phyloP scores from a whole-genome alignment of 176 grass and related monocot genomes.

The Phoenix roebelenii region DNA sequence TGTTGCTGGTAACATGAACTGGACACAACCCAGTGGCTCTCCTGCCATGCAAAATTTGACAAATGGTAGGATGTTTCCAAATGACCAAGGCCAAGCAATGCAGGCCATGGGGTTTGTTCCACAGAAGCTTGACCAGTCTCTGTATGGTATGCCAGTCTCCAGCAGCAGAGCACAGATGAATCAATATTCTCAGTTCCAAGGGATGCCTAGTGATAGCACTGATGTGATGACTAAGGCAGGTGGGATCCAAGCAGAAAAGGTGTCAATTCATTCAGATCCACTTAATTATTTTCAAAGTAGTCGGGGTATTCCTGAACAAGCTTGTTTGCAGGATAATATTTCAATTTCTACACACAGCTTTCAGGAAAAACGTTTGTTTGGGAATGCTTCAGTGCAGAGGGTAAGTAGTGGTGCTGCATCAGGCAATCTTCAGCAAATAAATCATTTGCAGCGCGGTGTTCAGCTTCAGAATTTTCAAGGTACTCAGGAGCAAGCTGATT shows the following conservation, averaged over 20 bases:
- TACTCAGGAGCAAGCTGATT: constrained; percentile 17
- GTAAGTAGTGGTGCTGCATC: constrained; percentile 4
- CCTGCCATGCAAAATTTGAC: constrained; percentile 1
- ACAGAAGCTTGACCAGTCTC: constrained; percentile 1
- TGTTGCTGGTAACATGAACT: constrained; percentile 16
- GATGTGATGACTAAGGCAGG: constrained; percentile 2
- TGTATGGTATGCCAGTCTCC: constrained; percentile 11
- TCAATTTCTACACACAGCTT: not conserved
- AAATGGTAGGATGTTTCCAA: constrained; percentile 9
- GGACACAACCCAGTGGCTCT: constrained; percentile 1
- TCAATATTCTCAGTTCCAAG: constrained; percentile 15
- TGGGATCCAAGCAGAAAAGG: not conserved
- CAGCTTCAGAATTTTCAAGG: constrained; percentile 26
- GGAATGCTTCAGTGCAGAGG: constrained; percentile 2
- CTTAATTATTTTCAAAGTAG: constrained; percentile 1
- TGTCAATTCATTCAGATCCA: not conserved
- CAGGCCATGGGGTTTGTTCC: constrained; percentile 11
- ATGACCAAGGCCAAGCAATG: constrained; percentile 3
- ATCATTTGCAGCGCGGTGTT: constrained; percentile 17
- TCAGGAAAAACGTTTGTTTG: not conserved
- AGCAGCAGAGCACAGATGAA: not conserved
- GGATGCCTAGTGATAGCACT: not conserved
- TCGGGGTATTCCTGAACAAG: not conserved
- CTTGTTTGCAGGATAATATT: constrained; percentile 1
- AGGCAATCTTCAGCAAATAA: constrained; percentile 14